These are phyloP conservation scores for Capniomyces stellatus DNA, from an alignment of 371 early-diverging fungal species.

Conservation along the genomic window DNA sequence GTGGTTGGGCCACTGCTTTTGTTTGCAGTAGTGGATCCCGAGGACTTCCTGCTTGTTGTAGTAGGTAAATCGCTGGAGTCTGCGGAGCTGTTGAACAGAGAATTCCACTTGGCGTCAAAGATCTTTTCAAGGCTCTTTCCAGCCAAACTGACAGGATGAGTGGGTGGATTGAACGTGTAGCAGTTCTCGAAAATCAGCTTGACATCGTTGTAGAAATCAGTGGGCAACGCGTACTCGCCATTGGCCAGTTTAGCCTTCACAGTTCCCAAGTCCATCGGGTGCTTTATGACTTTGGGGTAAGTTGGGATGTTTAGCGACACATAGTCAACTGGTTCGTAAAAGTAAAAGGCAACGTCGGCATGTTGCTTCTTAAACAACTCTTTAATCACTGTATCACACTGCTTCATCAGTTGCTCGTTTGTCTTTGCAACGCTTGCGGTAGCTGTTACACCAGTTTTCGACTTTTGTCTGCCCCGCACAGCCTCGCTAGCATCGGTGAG, in stretches of 20 bases:
- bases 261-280: constrained; percentile 97
- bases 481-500: neutral
- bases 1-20: constrained; percentile 11
- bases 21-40: neutral
- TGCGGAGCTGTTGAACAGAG: constrained; percentile 40
- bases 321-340: constrained; percentile 85
- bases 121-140: constrained; percentile 58
- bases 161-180: constrained; percentile 78
- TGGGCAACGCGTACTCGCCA: constrained; percentile 47
- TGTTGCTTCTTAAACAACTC: constrained; percentile 65
- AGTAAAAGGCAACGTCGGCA: constrained; percentile 52
- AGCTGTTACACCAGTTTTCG: no score
- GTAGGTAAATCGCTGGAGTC: constrained; percentile 11
- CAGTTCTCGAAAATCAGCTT: constrained; percentile 87
- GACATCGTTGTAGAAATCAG: constrained; percentile 70
- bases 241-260: constrained; percentile 68
- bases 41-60: neutral
- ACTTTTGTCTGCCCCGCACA: neutral
- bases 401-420: neutral
- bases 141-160: constrained; percentile 70
- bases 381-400: constrained; percentile 40
- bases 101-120: constrained; percentile 68
- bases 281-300: constrained; percentile 80
- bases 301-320: constrained; percentile 80
- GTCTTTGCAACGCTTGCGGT: neutral